Conservation (phyloP, 2,329 filamentous ascomycete genomes). For the Paecilomyces formosus region DNA sequence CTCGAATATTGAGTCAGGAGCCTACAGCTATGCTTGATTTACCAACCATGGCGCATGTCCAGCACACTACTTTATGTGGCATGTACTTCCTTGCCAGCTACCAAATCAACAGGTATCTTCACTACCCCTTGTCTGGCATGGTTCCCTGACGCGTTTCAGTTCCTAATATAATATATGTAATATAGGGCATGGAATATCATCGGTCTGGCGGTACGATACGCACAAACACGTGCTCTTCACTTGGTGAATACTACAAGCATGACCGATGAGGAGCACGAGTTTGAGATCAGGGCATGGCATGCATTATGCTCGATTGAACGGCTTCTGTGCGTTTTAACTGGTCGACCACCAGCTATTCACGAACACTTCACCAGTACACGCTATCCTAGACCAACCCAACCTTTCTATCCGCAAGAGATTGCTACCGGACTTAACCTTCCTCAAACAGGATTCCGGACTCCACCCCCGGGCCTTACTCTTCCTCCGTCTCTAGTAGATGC, state of each 20-base stretch:
- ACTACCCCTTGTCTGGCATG: conserved; percentile 4
- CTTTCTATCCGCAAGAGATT: neutral
- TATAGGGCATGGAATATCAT: conserved; percentile 30
- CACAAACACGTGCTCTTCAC: conserved; percentile 28
- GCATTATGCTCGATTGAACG: conserved; percentile 29
- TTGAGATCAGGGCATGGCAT: conserved; percentile 32
- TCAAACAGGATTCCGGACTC: neutral
- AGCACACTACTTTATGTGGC: conserved; percentile 26
- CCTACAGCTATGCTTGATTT: conserved; percentile 18
- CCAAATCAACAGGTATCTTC: conserved; percentile 31
- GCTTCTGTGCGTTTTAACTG: conserved; percentile 27
- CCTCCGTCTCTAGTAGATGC: neutral
- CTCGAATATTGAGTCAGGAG: conserved; percentile 21
- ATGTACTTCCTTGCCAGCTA: conserved; percentile 33
- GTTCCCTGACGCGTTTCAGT: neutral
- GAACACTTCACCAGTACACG: conserved; percentile 22
- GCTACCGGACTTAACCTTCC: conserved; percentile 13
- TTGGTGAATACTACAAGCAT: conserved; percentile 23
- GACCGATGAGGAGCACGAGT: conserved; percentile 21
- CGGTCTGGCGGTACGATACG: conserved; percentile 28
- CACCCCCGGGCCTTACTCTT: neutral
- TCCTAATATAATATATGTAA: neutral
- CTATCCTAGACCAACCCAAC: conserved; percentile 15
- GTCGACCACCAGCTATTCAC: conserved; percentile 24
- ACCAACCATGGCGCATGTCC: conserved; percentile 30